Base-by-base conservation (phyloP, 805 yeast genomes). In the Zygotorulaspora sp. region DNA sequence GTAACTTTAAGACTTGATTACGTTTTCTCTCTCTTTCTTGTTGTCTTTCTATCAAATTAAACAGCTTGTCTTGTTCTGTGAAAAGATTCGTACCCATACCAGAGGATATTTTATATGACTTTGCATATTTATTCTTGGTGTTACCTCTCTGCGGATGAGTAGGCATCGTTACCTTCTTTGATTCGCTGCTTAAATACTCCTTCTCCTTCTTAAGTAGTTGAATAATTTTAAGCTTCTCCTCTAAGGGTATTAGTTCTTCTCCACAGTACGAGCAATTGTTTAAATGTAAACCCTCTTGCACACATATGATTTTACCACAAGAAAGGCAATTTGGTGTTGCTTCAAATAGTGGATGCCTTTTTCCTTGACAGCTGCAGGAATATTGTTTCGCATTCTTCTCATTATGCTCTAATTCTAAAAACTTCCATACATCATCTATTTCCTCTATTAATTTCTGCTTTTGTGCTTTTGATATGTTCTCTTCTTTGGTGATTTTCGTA, bases 241-340 rank as follows among this genome's bases (percentile, higher is more conserved):
- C 72, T 8, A 62, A 56, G 5, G 78, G 70, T 13, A 92, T 67
- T 28, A 92, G 62, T 22, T 78, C 82, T 17, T 70, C 57, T 0
- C 87, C 85, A 65, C 98, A 92, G 45, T 64, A 83, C 2, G 92
- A 73, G 55, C 99, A 92, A 3, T 92, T 92, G 43, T 89, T 92
- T 16, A 86, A 65, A 41, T 60, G 53, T 9, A 61, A 40, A 0
- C 97, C 97, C 55, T 92, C 97, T 49, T 80, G 80, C 3, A 74
- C 71, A 65, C 99, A 92, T 2, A 92, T 85, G 28, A 92, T 85
- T 59, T 88, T 85, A 8, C 99, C 99, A 59, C 99, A 92, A 43
- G 83, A 79, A 27, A 92, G 63, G 53, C 99, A 92, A 57, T 92
- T 92, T 1, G 98, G 97, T 2, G 94, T 92, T 46, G 83, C 73